Base-by-base conservation (phyloP, 208 protist species). In the Leishmania lainsoni region DNA sequence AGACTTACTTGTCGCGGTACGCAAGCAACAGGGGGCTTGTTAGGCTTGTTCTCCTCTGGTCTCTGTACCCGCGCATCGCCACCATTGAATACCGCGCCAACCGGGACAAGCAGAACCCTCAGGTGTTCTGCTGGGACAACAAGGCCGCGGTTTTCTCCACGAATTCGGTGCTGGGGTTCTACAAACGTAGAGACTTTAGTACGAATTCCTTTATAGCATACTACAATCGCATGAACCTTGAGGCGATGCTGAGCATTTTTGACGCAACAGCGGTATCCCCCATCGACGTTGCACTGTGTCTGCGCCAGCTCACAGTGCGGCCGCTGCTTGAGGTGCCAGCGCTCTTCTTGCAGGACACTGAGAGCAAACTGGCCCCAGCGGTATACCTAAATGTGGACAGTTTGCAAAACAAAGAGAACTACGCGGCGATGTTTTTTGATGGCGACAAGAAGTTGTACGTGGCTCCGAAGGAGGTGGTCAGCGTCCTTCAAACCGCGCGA, bases 101-200 rank as follows among this genome's bases (percentile, higher is more conserved):
- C 69, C 89, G 90, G 16, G 83, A 81, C 48, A 76, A 69, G 1
- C 88, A 85, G 26, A 82, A 84, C 26, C 83, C 91, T 51, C 86
- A 93, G 72, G 83, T 95, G 42, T 89, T 92, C 79, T 96, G 92
- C 79, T 96, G 92, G 92, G 94, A 97, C 81, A 94, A 94, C 86
- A 95, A 95, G 76, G 71, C 87, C 17, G 86, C 89, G 1, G 80
- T 87, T 22, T 83, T 95, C 77, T 84, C 86, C 14, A 83, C 80
- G 71, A 84, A 87, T 81, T 94, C 88, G 39, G 87, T 87, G 70
- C 82, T 97, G 42, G 72, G 78, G n/a, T 83, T 76, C 74, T 77
- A 82, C 65, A 90, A 92, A 42, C 86, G 81, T 35, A 74, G 75
- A 14, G 89, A 95, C 78, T 89, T 94, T 70, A 45, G 63, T 49